Evolutionary conservation across 768 basidiomycete genomes (phyloP).

Genomic region (Tephrocybe sp.): DNA sequence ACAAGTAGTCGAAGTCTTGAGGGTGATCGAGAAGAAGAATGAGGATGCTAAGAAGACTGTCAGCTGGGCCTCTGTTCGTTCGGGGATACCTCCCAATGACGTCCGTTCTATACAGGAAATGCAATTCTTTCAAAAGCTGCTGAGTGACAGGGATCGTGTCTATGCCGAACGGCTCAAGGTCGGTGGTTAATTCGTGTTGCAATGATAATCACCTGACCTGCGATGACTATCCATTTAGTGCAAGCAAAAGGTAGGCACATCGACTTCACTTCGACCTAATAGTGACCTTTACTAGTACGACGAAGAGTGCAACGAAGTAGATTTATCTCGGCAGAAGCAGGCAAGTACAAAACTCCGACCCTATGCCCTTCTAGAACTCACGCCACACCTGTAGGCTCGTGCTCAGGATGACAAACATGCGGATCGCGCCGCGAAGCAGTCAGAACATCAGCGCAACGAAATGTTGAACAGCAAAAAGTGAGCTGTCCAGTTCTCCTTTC

Average conservation of each 20-base stretch:
- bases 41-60: slow-evolving; percentile 73
- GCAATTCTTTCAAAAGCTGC: slow-evolving; percentile 66
- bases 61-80: background rate
- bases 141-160: slow-evolving; percentile 66
- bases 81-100: slow-evolving; percentile 4
- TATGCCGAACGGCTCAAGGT: slow-evolving; percentile 74
- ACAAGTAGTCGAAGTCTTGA: slow-evolving; percentile 65
- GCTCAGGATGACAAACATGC: slow-evolving; percentile 73
- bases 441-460: slow-evolving; percentile 70
- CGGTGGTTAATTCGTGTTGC: too few relatives aligned
- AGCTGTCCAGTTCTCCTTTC: slow-evolving; percentile 8
- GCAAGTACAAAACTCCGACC: slow-evolving; percentile 29
- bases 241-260: slow-evolving; percentile 55
- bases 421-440: slow-evolving; percentile 68
- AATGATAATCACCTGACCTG: too few relatives aligned
- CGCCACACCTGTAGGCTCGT: slow-evolving; percentile 44
- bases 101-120: slow-evolving; percentile 47
- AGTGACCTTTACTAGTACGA: slow-evolving; percentile 69
- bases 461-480: slow-evolving; percentile 86
- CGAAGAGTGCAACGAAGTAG: slow-evolving; percentile 72
- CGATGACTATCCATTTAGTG: slow-evolving; percentile 33
- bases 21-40: slow-evolving; percentile 54
- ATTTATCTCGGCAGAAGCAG: slow-evolving; percentile 77
- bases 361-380: slow-evolving; percentile 5
- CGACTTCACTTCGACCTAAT: background rate